Percentiles rank a stretch among this genome's conserved stretches.
These are phyloP conservation scores for Psidium friedrichsthalianum DNA, from an alignment of 345 rosid genomes.

Conservation along the genomic window DNA sequence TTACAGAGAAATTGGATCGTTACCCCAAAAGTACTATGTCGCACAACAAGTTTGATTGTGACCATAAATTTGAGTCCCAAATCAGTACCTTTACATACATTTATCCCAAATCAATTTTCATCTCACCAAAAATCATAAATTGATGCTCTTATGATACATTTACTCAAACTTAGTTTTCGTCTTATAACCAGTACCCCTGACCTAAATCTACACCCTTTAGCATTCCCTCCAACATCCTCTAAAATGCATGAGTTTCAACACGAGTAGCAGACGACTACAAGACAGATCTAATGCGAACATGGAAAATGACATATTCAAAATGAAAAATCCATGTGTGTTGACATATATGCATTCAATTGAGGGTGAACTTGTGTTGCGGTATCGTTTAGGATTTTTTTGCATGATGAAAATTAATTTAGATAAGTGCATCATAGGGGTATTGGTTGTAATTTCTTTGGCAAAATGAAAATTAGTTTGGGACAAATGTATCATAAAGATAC, in stretches of 20 bases:
- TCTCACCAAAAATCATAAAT: neutral
- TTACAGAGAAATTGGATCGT: neutral
- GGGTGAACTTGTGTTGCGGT: accelerated
- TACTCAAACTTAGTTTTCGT: neutral
- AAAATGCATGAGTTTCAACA: neutral
- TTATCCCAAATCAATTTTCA: neutral
- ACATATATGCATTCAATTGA: neutral
- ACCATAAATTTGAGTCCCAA: neutral
- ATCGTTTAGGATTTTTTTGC: neutral
- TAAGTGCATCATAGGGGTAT: neutral
- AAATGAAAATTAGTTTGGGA: accelerated
- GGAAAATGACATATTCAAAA: neutral
- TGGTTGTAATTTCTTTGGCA: neutral
- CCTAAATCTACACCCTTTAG: neutral
- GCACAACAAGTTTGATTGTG: neutral
- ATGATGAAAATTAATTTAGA: neutral
- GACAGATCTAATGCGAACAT: neutral
- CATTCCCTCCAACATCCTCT: neutral
- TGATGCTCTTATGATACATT: too few relatives aligned
- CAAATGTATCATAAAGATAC: neutral
- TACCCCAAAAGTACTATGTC: neutral
- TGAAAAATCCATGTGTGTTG: neutral
- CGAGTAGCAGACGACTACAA: neutral
- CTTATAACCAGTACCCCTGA: neutral
- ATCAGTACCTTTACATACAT: neutral